Conservation (phyloP, 495 filamentous ascomycete genomes). For the Darksidea phi region DNA sequence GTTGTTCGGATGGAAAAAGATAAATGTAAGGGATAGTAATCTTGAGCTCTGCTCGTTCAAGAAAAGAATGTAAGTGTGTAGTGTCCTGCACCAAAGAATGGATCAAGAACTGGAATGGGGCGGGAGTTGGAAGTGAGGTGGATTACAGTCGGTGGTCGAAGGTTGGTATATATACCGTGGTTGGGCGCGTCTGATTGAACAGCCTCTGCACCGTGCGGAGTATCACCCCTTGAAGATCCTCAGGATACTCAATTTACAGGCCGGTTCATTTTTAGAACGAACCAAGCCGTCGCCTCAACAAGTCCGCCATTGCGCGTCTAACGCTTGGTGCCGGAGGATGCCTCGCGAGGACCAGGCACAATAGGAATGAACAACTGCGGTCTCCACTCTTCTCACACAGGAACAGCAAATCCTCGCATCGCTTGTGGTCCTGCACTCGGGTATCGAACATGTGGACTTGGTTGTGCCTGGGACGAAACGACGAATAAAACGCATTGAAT, state of each 20-base stretch:
- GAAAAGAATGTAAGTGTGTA: conserved; percentile 19
- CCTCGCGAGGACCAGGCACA: conserved; percentile 19
- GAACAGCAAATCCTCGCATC: conserved; percentile 14
- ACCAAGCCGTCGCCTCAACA: neutral
- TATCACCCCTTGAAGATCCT: too few species aligned
- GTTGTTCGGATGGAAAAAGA: conserved; percentile 9
- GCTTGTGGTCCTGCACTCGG: neutral
- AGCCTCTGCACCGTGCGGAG: too few species aligned
- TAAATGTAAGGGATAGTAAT: conserved; percentile 24
- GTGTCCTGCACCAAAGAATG: conserved; percentile 31
- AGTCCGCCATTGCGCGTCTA: conserved; percentile 11
- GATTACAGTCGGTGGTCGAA: neutral
- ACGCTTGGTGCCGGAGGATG: conserved; percentile 28
- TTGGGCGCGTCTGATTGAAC: too few species aligned
- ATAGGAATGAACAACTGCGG: neutral
- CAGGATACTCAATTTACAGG: neutral
- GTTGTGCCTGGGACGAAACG: conserved; percentile 13
- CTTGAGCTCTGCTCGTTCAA: conserved; percentile 36
- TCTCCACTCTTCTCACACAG: conserved; percentile 27
- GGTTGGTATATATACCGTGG: conserved; percentile 17
- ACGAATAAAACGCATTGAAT: conserved; percentile 35
- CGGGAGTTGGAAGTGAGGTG: conserved; percentile 16
- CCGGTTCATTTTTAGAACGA: conserved; percentile 7
- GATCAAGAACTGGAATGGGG: conserved; percentile 21
- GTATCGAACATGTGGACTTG: conserved; percentile 7